Evolutionary conservation across 192 early-diverging fungal genomes (phyloP), one percentile per base, ranked within the genome.

Genomic region (Umbelopsis sp.): DNA sequence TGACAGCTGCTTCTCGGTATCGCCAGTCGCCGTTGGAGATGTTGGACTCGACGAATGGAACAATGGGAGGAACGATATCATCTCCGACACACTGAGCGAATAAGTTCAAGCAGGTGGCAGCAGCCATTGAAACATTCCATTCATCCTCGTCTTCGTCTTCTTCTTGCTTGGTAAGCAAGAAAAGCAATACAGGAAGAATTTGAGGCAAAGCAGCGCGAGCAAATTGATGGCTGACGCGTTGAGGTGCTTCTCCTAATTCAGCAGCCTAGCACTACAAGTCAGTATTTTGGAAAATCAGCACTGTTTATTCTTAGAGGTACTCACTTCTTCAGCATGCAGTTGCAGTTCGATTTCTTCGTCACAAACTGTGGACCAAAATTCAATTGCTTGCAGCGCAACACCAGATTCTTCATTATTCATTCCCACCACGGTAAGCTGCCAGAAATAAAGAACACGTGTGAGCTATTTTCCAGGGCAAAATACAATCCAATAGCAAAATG

Each of bases 341-440:
- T 85, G 79, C 20, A 94, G 74, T 52, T 94, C 92, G 64, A 94
- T 87, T 77, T 99, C 98, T 70, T 92, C 92, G 71, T 99, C 98
- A 74, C 94, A 97, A 27, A 99, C 90, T 35, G 97, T 98, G 11
- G 95, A 97, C 98, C 98, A 99, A 78, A 99, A 99, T 84, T 99
- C 98, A 71, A 99, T 91, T 50, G 97, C 97, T 78, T 99, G 98
- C 72, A 96, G 80, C 16, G 92, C 95, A 35, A 99, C 95, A 21
- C 90, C 89, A 58, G 94, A 90, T 64, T 94, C 90, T 48, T 92
- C 91, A 68, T 89, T 83, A 72, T 92, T 93, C 96, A 99, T 97
- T 16, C 96, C 97, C 53, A 87, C 81, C 20, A 98, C 84, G 23
- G 96, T 98, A 47, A 99, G 85, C 86, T 88, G 78, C 77, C 27